These are phyloP conservation scores for Coniochaeta sp. DNA, from an alignment of 2,329 filamentous ascomycete genomes.

Conservation along the genomic window DNA sequence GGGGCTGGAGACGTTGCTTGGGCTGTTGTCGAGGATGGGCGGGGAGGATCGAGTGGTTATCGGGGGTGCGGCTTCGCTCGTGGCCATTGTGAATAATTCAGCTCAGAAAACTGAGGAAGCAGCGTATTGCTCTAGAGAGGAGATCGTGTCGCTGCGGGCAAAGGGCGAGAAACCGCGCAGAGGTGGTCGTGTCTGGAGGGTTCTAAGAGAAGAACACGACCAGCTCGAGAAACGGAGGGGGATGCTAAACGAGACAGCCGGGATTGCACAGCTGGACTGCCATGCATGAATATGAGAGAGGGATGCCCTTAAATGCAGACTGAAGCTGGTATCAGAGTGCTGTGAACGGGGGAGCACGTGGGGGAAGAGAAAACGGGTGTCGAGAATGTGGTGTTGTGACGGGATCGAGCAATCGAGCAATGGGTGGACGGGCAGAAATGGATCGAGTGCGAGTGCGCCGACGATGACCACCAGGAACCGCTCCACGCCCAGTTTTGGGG, in stretches of 20 bases:
- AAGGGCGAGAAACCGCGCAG: constrained; percentile 4
- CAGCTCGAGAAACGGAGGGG: not conserved
- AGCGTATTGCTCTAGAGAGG: not conserved
- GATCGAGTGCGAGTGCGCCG: not conserved
- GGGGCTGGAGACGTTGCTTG: constrained; percentile 78
- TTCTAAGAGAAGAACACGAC: not conserved
- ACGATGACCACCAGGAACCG: not conserved
- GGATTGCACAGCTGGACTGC: not conserved
- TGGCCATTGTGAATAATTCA: constrained; percentile 37
- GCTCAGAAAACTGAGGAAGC: not conserved
- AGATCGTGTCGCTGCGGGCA: not conserved
- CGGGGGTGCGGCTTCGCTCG: constrained; percentile 39
- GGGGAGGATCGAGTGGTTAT: constrained; percentile 32
- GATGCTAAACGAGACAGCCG: not conserved
- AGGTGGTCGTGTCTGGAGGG: constrained; percentile 6
- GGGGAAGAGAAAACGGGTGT: not conserved
- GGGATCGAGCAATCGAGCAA: too few species aligned
- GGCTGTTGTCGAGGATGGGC: constrained; percentile 44
- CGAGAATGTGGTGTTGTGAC: not conserved
- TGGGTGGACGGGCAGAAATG: not conserved
- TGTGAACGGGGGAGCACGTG: too few species aligned
- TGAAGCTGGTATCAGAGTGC: not conserved
- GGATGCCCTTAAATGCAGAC: not conserved
- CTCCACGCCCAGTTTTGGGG: constrained; percentile 11
- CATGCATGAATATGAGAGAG: not conserved